A percentile compares a stretch with the other conserved stretches of the same genome.
These are phyloP conservation scores for Fusarium torreyae DNA, from an alignment of 2,329 filamentous ascomycete genomes.

Conservation along the genomic window DNA sequence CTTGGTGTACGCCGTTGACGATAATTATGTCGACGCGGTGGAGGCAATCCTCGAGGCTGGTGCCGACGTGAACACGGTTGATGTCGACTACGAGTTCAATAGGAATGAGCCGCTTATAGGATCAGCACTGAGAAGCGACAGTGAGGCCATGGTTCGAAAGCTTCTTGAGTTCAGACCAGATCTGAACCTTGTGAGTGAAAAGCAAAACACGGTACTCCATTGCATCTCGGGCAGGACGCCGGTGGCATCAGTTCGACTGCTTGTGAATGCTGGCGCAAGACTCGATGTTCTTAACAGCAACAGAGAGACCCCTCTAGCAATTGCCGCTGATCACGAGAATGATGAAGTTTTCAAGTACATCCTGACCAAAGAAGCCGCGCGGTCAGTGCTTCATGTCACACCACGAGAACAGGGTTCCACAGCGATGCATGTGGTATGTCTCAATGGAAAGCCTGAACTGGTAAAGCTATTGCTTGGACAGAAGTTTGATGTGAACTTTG, in stretches of 20 bases:
- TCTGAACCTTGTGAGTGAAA: background rate
- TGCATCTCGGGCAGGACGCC: background rate
- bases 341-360: slow-evolving; percentile 17
- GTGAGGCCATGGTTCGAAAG: slow-evolving; percentile 5
- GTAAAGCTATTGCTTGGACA: slow-evolving; percentile 12
- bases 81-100: background rate
- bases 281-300: background rate
- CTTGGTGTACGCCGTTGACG: background rate
- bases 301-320: background rate
- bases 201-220: slow-evolving; percentile 16
- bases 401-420: background rate
- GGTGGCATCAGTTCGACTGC: background rate
- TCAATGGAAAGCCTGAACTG: background rate
- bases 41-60: slow-evolving; percentile 14
- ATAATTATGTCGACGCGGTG: background rate
- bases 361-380: slow-evolving; percentile 11
- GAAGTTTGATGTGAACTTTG: slow-evolving; percentile 1
- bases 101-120: slow-evolving; percentile 4
- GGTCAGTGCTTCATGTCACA: background rate
- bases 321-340: background rate
- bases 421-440: slow-evolving; percentile 7
- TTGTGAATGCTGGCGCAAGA: slow-evolving; percentile 22
- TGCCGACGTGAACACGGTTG: slow-evolving; percentile 1
- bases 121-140: background rate
- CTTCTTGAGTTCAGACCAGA: slow-evolving; percentile 25